These are phyloP conservation scores for Penicillium cinerascens DNA, from an alignment of 495 filamentous ascomycete genomes.

Conservation along the genomic window DNA sequence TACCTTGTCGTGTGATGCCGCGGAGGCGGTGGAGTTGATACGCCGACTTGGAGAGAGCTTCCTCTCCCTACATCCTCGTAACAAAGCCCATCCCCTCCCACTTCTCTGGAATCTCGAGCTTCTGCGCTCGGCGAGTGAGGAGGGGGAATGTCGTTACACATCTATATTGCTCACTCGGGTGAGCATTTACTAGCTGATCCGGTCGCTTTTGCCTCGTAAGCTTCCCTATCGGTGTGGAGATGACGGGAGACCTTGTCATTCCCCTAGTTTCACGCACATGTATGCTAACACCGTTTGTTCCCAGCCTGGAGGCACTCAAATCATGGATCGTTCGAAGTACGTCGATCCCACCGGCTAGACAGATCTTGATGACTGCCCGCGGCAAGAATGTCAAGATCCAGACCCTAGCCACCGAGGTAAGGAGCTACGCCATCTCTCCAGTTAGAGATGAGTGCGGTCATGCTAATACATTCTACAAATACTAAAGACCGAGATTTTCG, in stretches of 20 bases:
- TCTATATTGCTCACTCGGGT: slow-evolving; percentile 87
- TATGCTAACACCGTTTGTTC: slow-evolving; percentile 21
- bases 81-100: slow-evolving; percentile 24
- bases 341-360: slow-evolving; percentile 62
- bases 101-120: slow-evolving; percentile 28
- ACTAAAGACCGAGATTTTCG: slow-evolving; percentile 73
- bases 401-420: slow-evolving; percentile 70
- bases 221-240: background rate
- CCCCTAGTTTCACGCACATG: slow-evolving; percentile 3
- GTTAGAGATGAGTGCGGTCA: background rate
- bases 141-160: slow-evolving; percentile 67
- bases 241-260: slow-evolving; percentile 7
- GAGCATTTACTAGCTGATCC: slow-evolving; percentile 73
- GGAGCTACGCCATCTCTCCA: slow-evolving; percentile 11
- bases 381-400: slow-evolving; percentile 77
- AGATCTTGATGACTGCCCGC: slow-evolving; percentile 78
- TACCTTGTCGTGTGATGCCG: slow-evolving; percentile 36
- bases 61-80: slow-evolving; percentile 11
- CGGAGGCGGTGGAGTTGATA: slow-evolving; percentile 20
- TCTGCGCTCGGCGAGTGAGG: slow-evolving; percentile 32
- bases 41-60: slow-evolving; percentile 20
- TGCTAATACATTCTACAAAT: slow-evolving; percentile 6
- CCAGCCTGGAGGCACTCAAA: slow-evolving; percentile 66
- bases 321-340: slow-evolving; percentile 65
- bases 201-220: slow-evolving; percentile 65